Conservation (phyloP, 2,329 filamentous ascomycete genomes). For the Colletotrichum gloeosporioides region DNA sequence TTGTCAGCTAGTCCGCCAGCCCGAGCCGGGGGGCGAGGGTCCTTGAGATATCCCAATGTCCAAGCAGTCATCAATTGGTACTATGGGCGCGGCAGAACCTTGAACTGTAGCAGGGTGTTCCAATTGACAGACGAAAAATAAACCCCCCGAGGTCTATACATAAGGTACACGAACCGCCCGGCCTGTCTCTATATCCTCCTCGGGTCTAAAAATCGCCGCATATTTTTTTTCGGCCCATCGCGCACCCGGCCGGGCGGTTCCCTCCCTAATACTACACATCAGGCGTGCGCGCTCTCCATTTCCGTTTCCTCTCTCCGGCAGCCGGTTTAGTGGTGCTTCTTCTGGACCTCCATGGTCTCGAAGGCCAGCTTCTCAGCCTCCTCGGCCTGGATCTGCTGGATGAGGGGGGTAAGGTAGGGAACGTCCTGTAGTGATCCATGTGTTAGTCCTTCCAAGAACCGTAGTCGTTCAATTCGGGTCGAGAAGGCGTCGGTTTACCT, state of each 20-base stretch:
- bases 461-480: neutral
- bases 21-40: neutral
- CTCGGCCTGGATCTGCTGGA: slow-evolving; percentile 56
- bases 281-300: slow-evolving; percentile 4
- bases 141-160: slow-evolving; percentile 25
- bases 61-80: slow-evolving; percentile 13
- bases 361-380: slow-evolving; percentile 57
- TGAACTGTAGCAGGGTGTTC: slow-evolving; percentile 15
- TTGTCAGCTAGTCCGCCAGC: slow-evolving; percentile 16
- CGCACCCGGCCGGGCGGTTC: slow-evolving; percentile 17
- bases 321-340: slow-evolving; percentile 43
- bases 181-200: neutral
- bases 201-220: slow-evolving; percentile 9
- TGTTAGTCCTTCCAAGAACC: slow-evolving; percentile 16
- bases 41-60: neutral
- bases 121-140: slow-evolving; percentile 21
- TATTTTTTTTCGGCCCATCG: neutral
- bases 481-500: slow-evolving; percentile 40
- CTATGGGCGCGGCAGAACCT: slow-evolving; percentile 6
- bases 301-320: neutral
- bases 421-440: slow-evolving; percentile 45
- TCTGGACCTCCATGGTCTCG: slow-evolving; percentile 55
- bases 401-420: slow-evolving; percentile 59
- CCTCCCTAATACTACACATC: slow-evolving; percentile 20
- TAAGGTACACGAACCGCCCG: slow-evolving; percentile 23